A percentile compares a stretch with the other conserved stretches of the same genome.
These are phyloP conservation scores for Rhodomyrtus psidioides DNA, from an alignment of 441 rosid genomes.

Conservation along the genomic window DNA sequence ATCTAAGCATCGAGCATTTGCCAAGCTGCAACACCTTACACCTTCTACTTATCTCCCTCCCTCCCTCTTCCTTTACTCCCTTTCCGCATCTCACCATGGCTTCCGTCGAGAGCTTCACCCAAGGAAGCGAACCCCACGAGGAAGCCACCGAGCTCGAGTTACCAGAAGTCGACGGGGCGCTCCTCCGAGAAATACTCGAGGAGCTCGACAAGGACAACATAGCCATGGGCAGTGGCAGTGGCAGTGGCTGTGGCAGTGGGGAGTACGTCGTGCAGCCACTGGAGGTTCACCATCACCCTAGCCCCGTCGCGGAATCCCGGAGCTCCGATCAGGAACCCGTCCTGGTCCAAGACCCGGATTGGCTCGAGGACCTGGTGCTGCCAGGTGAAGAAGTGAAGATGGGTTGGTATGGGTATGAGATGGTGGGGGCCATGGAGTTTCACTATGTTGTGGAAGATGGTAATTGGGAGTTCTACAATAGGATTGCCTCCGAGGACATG, in stretches of 20 bases:
- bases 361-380: background rate
- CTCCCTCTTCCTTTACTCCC: background rate
- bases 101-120: background rate
- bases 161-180: slow-evolving; percentile 2
- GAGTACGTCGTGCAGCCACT: background rate
- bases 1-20: background rate
- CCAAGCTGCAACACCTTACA: background rate
- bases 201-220: background rate
- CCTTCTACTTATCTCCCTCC: background rate
- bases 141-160: background rate
- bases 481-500: background rate
- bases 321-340: background rate
- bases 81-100: background rate
- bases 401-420: slow-evolving; percentile 5
- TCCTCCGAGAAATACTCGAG: slow-evolving; percentile 7
- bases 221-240: background rate
- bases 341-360: background rate
- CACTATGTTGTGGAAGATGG: background rate
- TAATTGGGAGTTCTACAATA: background rate
- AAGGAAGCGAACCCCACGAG: background rate
- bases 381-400: background rate
- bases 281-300: background rate
- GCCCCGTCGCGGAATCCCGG: background rate
- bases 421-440: slow-evolving; percentile 2
- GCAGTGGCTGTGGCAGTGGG: no score